phyloP scores from a whole-genome alignment of 352 stramenopile genomes.

The Pythium periplocum region DNA sequence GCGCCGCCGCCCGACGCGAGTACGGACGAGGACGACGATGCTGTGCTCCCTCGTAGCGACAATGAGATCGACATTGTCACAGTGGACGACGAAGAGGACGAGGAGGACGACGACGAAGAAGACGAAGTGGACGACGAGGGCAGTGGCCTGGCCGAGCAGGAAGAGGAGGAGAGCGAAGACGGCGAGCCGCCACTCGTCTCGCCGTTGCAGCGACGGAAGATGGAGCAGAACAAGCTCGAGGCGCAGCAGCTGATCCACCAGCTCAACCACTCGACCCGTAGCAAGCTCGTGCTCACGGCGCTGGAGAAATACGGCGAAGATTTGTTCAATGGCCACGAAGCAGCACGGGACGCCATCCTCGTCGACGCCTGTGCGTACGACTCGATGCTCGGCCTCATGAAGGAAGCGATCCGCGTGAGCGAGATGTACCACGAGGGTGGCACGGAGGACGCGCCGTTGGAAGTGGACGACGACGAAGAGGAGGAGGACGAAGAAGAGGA shows the following conservation, averaged over 20 bases:
- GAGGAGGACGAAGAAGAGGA: slow-evolving; percentile 31
- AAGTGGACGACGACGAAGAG: slow-evolving; percentile 54
- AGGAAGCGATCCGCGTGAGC: slow-evolving; percentile 45
- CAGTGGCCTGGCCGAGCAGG: slow-evolving; percentile 6
- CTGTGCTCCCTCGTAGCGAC: slow-evolving; percentile 4
- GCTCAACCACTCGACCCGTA: slow-evolving; percentile 47
- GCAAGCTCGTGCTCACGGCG: slow-evolving; percentile 49
- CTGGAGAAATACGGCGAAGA: slow-evolving; percentile 68
- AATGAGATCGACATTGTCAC: slow-evolving; percentile 10
- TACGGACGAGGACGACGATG: slow-evolving; percentile 18
- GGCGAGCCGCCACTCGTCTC: slow-evolving; percentile 13
- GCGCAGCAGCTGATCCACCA: slow-evolving; percentile 40
- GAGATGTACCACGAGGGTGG: slow-evolving; percentile 37
- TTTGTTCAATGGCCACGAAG: slow-evolving; percentile 56
- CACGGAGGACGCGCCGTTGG: slow-evolving; percentile 42
- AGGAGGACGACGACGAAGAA: slow-evolving; percentile 26
- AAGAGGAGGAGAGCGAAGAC: slow-evolving; percentile 19
- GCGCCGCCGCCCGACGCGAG: slow-evolving; percentile 17
- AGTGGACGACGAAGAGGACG: slow-evolving; percentile 18
- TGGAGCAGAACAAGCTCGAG: slow-evolving; percentile 47
- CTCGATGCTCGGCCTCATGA: slow-evolving; percentile 44
- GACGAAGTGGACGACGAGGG: slow-evolving; percentile 9
- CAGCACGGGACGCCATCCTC: slow-evolving; percentile 50
- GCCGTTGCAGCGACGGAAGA: slow-evolving; percentile 19
- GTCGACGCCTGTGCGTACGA: slow-evolving; percentile 57